Percentiles rank a stretch among this genome's conserved stretches.
Conservation (phyloP, 2,329 filamentous ascomycete species). For the Paraphoma sp. region DNA sequence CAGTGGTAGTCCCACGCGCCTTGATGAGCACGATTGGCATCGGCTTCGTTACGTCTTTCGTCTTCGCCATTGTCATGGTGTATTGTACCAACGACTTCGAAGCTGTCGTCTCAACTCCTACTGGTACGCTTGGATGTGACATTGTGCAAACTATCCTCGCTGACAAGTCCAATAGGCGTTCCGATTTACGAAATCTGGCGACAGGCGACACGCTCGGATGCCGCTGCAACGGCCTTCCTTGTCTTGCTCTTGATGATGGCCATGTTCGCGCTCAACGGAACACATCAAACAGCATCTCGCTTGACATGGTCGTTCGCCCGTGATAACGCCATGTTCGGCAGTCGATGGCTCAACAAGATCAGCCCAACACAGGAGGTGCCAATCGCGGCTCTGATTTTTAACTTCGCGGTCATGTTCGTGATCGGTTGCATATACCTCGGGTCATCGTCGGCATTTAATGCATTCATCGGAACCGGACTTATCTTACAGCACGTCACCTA, state of each 20-base stretch:
- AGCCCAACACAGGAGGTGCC: constrained; percentile 14
- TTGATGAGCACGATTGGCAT: constrained; percentile 44
- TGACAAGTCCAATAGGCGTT: constrained; percentile 1
- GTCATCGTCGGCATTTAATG: constrained; percentile 24
- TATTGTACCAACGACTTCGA: constrained; percentile 20
- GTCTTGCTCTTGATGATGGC: constrained; percentile 11
- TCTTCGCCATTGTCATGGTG: constrained; percentile 19
- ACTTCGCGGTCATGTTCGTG: constrained; percentile 21
- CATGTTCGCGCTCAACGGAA: constrained; percentile 17
- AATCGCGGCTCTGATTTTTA: constrained; percentile 19
- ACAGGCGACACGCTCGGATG: constrained; percentile 19
- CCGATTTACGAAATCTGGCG: constrained; percentile 24
- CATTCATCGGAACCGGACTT: constrained; percentile 23
- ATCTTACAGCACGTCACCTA: constrained; percentile 34
- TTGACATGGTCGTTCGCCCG: constrained; percentile 25
- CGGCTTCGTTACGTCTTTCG: constrained; percentile 33
- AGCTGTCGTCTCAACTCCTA: constrained; percentile 15
- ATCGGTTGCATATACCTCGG: constrained; percentile 26
- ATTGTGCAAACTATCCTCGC: background rate
- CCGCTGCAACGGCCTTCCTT: constrained; percentile 16
- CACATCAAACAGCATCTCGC: constrained; percentile 22
- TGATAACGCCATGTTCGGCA: constrained; percentile 20
- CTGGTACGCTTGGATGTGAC: constrained; percentile 5
- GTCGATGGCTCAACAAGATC: constrained; percentile 17
- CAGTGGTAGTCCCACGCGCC: constrained; percentile 35